These are phyloP conservation scores for Acrodontium crateriforme DNA, from an alignment of 2,329 filamentous ascomycete species.

Conservation along the genomic window DNA sequence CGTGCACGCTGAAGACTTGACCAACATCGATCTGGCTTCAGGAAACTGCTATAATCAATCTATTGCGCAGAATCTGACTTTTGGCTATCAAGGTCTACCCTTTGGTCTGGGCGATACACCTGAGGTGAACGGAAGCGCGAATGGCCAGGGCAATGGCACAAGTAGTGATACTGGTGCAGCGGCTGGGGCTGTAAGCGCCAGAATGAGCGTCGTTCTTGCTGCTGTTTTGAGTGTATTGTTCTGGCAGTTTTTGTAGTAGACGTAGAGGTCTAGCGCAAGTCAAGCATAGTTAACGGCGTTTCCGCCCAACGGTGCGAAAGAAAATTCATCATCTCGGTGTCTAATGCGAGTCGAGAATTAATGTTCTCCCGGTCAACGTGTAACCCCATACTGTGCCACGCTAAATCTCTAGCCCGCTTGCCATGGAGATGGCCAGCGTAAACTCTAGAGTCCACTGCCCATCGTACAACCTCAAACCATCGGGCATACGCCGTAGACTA, in stretches of 20 bases:
- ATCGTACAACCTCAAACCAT: too few species aligned
- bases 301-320: too few species aligned
- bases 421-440: too few species aligned
- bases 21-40: constrained; percentile 48
- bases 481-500: too few species aligned
- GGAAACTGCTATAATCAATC: constrained; percentile 54
- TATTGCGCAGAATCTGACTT: constrained; percentile 58
- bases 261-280: too few species aligned
- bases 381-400: too few species aligned
- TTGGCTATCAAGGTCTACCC: constrained; percentile 43
- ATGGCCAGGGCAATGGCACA: constrained; percentile 1
- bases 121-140: constrained; percentile 13
- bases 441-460: too few species aligned
- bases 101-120: constrained; percentile 12
- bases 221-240: constrained; percentile 10
- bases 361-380: too few species aligned
- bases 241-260: constrained; percentile 14
- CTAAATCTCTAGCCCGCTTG: too few species aligned
- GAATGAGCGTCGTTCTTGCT: constrained; percentile 10
- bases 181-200: not conserved
- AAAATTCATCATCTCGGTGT: too few species aligned
- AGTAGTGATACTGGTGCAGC: not conserved
- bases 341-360: too few species aligned
- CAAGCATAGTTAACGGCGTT: too few species aligned
- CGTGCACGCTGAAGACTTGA: constrained; percentile 54